These are phyloP conservation scores for Rosellinia necatrix DNA, from an alignment of 2,329 filamentous ascomycete species.

Conservation along the genomic window DNA sequence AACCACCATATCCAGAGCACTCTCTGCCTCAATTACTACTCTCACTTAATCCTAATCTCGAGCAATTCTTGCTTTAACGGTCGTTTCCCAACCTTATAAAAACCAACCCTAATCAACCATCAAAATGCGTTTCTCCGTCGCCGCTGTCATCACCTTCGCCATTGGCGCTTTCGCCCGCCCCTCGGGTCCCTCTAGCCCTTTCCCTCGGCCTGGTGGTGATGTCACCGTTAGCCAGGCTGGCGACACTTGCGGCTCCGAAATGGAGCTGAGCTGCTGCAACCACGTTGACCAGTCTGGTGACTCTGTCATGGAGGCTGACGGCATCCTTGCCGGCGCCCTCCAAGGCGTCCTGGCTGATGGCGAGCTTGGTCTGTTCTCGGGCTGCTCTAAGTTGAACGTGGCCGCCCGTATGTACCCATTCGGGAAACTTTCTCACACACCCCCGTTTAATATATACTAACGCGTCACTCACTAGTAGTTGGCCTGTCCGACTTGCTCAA, in stretches of 20 bases:
- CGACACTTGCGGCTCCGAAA: conserved; percentile 37
- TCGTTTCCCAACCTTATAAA: background rate
- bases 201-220: conserved; percentile 30
- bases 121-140: conserved; percentile 51
- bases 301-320: conserved; percentile 30
- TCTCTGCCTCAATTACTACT: conserved; percentile 27
- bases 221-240: conserved; percentile 38
- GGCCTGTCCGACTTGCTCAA: conserved; percentile 38
- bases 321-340: conserved; percentile 37
- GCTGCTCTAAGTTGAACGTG: conserved; percentile 40
- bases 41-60: conserved; percentile 19
- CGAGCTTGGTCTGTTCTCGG: conserved; percentile 36
- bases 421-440: background rate
- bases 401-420: conserved; percentile 32
- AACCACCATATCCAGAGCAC: conserved; percentile 25
- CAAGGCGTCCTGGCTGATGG: conserved; percentile 30
- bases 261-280: conserved; percentile 43
- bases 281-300: conserved; percentile 37
- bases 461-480: conserved; percentile 26
- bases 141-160: conserved; percentile 43
- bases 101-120: conserved; percentile 15
- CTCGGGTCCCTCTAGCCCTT: conserved; percentile 11
- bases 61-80: conserved; percentile 26
- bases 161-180: conserved; percentile 37
- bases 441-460: background rate